Base-by-base conservation (phyloP, 768 basidiomycete species). In the Lactifluus piperatus region DNA sequence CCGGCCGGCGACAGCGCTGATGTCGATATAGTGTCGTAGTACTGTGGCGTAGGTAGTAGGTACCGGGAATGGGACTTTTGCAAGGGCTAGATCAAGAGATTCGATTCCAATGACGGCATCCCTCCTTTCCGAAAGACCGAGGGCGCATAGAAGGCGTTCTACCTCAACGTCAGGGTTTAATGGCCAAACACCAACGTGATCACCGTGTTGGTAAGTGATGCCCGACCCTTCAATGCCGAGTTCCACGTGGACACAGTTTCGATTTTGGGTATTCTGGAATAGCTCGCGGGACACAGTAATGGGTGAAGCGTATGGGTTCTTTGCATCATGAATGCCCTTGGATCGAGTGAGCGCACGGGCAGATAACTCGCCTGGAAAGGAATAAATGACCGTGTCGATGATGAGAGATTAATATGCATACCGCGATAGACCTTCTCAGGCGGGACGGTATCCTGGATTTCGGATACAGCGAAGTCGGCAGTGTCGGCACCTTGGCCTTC, bases 51-150 rank as follows among this genome's bases (percentile, higher is more conserved):
- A 97, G 8, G 94, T 97, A 2, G 94, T 94, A 1, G 95, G 95
- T 20, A 94, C 89, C 13, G 97, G 95, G 86, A 98, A 99, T 18
- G 95, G 95, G 57, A 98, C 94, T 73, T 98, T 98, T 58, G 95
- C 95, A 30, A 99, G 80, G 16, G 94, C 93, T 20, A 97, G 95
- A 68, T 99, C 95, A 59, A 98, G 84, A n/a, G 93, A 95, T 69
- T 94, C 93, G 59, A 99, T 92, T 64, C 85, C 83, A 67, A 99
- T 91, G 49, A 93, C 83, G 39, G 80, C 78, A 71, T 94, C 85
- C 68, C 83, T 81, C 75, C 91, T 91, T 61, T 86, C 79, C 64
- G 80, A 78, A 11, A 99, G 79, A 26, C 94, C 95, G 49, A 99
- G 85, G 41, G 86, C 81, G 62, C 82, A 86, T 20, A 99, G 81